Percentiles rank a stretch among this genome's conserved stretches.
Conservation (phyloP, 208 protist genomes). For the Trypanosoma scelopori region DNA sequence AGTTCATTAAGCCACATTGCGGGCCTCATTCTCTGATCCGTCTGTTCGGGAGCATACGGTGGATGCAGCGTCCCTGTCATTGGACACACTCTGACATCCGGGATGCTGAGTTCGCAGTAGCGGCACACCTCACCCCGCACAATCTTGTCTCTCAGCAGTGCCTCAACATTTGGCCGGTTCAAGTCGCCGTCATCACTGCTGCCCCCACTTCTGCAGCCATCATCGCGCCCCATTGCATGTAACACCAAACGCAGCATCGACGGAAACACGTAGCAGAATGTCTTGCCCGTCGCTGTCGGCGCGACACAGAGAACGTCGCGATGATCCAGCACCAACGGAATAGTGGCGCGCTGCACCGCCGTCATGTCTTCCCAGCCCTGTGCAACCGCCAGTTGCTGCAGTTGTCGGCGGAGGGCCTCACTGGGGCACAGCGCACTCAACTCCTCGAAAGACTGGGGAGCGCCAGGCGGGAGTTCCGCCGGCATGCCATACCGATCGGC, state of each 20-base stretch:
- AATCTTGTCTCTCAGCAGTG: slow-evolving; percentile 64
- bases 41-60: slow-evolving; percentile 15
- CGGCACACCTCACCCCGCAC: slow-evolving; percentile 67
- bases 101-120: slow-evolving; percentile 77
- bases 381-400: slow-evolving; percentile 37
- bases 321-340: slow-evolving; percentile 65
- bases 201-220: neutral
- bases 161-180: slow-evolving; percentile 50
- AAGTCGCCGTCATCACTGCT: slow-evolving; percentile 18
- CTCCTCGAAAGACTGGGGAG: slow-evolving; percentile 53
- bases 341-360: slow-evolving; percentile 51
- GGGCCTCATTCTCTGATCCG: slow-evolving; percentile 16
- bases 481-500: slow-evolving; percentile 82
- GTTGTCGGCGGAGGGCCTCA: slow-evolving; percentile 36
- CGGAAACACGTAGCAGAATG: slow-evolving; percentile 87
- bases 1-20: slow-evolving; percentile 49
- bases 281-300: slow-evolving; percentile 92
- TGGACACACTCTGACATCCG: slow-evolving; percentile 53
- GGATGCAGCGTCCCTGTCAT: slow-evolving; percentile 77
- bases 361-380: slow-evolving; percentile 46
- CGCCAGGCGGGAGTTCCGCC: slow-evolving; percentile 37
- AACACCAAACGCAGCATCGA: slow-evolving; percentile 66
- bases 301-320: slow-evolving; percentile 86
- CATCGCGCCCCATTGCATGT: slow-evolving; percentile 19
- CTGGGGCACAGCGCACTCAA: slow-evolving; percentile 47